These are phyloP conservation scores for Adansonia grandidieri DNA, from an alignment of 441 rosid genomes.

Conservation along the genomic window DNA sequence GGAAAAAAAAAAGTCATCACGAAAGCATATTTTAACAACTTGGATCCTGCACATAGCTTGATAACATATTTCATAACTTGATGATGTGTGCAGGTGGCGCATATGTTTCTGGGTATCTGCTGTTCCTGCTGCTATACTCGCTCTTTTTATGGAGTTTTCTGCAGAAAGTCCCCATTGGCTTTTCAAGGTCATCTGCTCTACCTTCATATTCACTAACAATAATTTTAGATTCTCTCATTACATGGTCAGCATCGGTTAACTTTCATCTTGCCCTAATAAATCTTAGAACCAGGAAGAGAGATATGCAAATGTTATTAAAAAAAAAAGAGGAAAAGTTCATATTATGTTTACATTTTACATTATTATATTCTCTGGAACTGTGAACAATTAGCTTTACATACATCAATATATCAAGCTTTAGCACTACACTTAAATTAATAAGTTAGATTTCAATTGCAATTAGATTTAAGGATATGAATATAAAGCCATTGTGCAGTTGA, in stretches of 20 bases:
- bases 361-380: neutral
- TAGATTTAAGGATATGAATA: constrained; percentile 15
- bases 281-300: neutral
- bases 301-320: constrained; percentile 5
- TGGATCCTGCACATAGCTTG: constrained; percentile 22
- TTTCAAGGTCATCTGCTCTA: constrained; percentile 65
- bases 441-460: constrained; percentile 9
- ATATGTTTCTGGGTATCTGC: constrained; percentile 83
- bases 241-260: neutral
- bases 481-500: neutral
- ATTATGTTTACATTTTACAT: constrained; percentile 7
- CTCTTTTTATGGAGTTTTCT: constrained; percentile 69
- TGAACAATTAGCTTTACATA: neutral
- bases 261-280: neutral
- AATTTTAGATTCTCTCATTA: neutral
- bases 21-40: constrained; percentile 15
- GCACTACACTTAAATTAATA: neutral
- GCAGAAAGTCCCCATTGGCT: constrained; percentile 98
- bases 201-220: constrained; percentile 6
- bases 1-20: neutral
- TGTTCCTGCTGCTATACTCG: constrained; percentile 84
- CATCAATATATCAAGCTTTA: too few species aligned
- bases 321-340: too few species aligned
- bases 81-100: constrained; percentile 77
- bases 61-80: constrained; percentile 22